phyloP scores from a whole-genome alignment of 176 grass and related monocot species.

The Musa beccarii region DNA sequence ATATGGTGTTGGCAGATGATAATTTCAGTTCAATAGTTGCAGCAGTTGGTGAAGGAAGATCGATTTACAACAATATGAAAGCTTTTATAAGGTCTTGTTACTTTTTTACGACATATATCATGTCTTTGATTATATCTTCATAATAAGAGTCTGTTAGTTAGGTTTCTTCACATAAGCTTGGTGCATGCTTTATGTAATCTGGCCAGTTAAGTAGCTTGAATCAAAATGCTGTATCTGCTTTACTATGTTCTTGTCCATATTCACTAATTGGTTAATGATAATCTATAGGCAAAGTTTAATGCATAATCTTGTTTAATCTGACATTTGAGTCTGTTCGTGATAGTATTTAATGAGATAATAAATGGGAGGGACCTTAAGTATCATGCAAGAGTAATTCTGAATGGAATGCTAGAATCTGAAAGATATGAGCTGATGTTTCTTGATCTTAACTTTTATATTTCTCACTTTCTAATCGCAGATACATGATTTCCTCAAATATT shows the following conservation, averaged over 20 bases:
- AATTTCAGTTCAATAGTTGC: conserved; percentile 96
- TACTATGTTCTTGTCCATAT: neutral
- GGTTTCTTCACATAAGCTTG: too few relatives aligned
- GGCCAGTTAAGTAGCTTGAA: too few relatives aligned
- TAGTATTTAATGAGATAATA: too few relatives aligned
- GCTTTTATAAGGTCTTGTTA: conserved; percentile 76
- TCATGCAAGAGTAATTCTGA: too few relatives aligned
- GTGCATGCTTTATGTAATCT: too few relatives aligned
- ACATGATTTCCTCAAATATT: conserved; percentile 98
- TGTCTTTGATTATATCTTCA: neutral
- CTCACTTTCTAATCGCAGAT: conserved; percentile 43
- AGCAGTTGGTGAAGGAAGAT: conserved; percentile 93
- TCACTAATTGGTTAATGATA: neutral
- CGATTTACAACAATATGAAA: conserved; percentile 99
- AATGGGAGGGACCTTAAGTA: too few relatives aligned
- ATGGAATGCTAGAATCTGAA: too few relatives aligned
- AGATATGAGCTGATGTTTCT: neutral
- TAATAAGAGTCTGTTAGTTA: neutral
- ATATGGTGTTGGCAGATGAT: conserved; percentile 97
- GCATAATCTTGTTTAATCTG: neutral
- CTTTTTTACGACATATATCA: neutral
- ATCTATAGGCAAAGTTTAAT: neutral
- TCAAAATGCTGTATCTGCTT: neutral
- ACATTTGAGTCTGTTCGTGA: too few relatives aligned
- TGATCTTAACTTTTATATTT: neutral